phyloP scores from a whole-genome alignment of 495 filamentous ascomycete species.

The Chaetomium cochliodes region DNA sequence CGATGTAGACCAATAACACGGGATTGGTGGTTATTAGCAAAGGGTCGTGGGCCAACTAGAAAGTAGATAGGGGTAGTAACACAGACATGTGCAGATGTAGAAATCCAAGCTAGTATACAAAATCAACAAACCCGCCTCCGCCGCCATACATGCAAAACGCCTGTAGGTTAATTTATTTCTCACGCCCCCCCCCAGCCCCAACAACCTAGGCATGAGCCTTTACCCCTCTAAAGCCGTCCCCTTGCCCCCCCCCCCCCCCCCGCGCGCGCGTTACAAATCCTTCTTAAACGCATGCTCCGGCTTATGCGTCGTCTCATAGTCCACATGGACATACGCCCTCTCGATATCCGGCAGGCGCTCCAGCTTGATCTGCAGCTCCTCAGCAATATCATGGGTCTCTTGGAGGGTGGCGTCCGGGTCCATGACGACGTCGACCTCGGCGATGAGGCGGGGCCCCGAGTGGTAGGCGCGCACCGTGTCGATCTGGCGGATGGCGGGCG shows the following conservation, averaged over 20 bases:
- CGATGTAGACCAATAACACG: too few species aligned
- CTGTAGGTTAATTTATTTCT: too few species aligned
- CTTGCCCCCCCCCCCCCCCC: background rate
- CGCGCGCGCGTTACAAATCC: too few species aligned
- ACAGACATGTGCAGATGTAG: background rate
- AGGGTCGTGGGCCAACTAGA: too few species aligned
- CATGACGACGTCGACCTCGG: constrained; percentile 91
- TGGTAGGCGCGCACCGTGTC: constrained; percentile 96
- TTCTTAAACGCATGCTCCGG: constrained; percentile 65
- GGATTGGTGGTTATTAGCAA: too few species aligned
- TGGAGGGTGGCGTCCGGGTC: constrained; percentile 62
- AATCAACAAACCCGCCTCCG: too few species aligned
- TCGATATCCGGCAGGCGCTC: constrained; percentile 92
- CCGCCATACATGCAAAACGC: too few species aligned
- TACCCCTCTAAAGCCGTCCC: background rate
- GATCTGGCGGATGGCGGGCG: constrained; percentile 71
- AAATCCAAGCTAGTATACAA: background rate
- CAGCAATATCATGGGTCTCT: constrained; percentile 88
- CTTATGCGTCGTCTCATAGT: constrained; percentile 95
- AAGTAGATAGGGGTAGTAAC: too few species aligned
- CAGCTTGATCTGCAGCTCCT: constrained; percentile 90
- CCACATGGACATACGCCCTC: constrained; percentile 93
- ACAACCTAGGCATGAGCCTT: background rate
- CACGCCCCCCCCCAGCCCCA: background rate
- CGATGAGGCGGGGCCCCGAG: constrained; percentile 82